phyloP scores from a whole-genome alignment of 768 basidiomycete species.

The Tephrocybe sp. region DNA sequence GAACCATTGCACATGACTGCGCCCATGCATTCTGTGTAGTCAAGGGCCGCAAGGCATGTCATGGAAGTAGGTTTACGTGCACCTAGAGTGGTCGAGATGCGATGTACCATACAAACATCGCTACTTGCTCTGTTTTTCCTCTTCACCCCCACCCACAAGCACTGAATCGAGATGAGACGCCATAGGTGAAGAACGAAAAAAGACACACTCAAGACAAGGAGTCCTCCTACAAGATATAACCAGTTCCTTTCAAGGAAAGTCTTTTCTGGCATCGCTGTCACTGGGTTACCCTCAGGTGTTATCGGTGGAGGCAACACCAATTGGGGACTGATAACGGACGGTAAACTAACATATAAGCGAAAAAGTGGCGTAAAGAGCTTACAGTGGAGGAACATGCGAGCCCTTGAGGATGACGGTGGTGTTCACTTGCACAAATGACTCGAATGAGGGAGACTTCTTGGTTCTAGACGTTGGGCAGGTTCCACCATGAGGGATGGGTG shows the following conservation, averaged over 20 bases:
- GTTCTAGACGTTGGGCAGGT: conserved; percentile 49
- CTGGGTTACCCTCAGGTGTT: conserved; percentile 62
- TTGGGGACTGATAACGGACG: conserved; percentile 50
- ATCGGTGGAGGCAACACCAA: conserved; percentile 68
- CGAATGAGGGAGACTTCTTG: conserved; percentile 25
- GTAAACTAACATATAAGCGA: not conserved
- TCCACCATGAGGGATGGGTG: conserved; percentile 68
- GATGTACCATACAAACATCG: conserved; percentile 1
- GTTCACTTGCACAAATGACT: conserved; percentile 40
- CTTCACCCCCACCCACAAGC: conserved; percentile 37
- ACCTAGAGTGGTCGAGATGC: conserved; percentile 1
- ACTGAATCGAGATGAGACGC: conserved; percentile 16
- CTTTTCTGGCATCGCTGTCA: conserved; percentile 66
- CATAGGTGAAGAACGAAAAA: not conserved
- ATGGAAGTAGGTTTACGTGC: too few species aligned
- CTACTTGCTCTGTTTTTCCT: conserved; percentile 30
- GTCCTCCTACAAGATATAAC: conserved; percentile 69
- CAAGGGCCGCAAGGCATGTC: too few species aligned
- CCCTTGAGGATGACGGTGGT: conserved; percentile 49
- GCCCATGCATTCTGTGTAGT: too few species aligned
- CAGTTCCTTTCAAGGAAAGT: conserved; percentile 88
- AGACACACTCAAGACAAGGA: conserved; percentile 54
- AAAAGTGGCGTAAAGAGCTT: conserved; percentile 24
- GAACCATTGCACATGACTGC: too few species aligned
- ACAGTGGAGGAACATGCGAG: conserved; percentile 59